Percentiles rank a stretch among this genome's conserved stretches.
These are phyloP conservation scores for Leccinellum albellum DNA, from an alignment of 768 basidiomycete genomes.

Conservation along the genomic window DNA sequence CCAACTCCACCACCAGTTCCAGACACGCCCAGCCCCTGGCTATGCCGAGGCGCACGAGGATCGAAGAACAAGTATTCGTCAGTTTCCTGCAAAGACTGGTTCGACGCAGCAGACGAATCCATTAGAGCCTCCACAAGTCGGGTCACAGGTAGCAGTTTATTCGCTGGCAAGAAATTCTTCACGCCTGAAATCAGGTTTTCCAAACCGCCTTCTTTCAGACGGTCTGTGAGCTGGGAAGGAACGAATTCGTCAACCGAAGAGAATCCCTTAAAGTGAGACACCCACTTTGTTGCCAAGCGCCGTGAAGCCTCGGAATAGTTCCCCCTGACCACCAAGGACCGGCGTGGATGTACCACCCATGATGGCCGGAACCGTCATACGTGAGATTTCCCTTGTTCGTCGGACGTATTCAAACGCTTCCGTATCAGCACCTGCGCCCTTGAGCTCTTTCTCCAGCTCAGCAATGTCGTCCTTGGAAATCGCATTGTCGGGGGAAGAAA, in stretches of 20 bases:
- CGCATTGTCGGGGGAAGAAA: constrained; percentile 77
- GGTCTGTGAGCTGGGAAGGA: constrained; percentile 72
- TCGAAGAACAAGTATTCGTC: constrained; percentile 96
- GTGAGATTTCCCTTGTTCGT: constrained; percentile 83
- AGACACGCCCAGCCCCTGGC: constrained; percentile 42
- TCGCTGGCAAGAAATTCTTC: constrained; percentile 94
- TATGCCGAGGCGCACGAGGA: constrained; percentile 71
- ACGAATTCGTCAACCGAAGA: neutral
- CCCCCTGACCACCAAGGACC: constrained; percentile 67
- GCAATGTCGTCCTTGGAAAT: constrained; percentile 84
- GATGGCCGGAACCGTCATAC: constrained; percentile 78
- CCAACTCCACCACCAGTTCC: constrained; percentile 46
- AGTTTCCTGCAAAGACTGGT: constrained; percentile 92
- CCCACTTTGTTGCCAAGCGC: constrained; percentile 83
- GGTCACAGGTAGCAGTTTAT: constrained; percentile 89
- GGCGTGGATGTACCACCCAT: constrained; percentile 63
- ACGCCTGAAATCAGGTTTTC: constrained; percentile 97
- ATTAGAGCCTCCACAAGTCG: constrained; percentile 93
- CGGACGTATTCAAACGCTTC: constrained; percentile 91
- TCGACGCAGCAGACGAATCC: constrained; percentile 93
- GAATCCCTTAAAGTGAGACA: neutral
- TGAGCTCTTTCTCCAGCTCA: constrained; percentile 86
- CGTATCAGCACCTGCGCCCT: constrained; percentile 73
- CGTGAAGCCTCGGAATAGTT: constrained; percentile 92
- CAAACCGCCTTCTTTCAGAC: constrained; percentile 91